Conservation (phyloP, 345 rosid species). For the Pseudoturritis turrita region DNA sequence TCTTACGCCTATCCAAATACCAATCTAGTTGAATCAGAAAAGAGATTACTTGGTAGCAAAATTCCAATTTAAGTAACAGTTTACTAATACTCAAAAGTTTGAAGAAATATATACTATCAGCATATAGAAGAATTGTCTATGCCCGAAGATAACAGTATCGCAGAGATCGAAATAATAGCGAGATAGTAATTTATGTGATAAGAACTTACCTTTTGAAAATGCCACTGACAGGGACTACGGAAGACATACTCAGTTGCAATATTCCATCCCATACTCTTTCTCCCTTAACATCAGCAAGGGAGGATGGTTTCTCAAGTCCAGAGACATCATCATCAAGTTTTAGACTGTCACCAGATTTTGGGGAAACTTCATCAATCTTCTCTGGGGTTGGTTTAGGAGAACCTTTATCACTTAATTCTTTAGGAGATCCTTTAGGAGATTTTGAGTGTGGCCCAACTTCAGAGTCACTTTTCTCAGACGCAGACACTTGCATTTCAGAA, state of each 20-base stretch:
- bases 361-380: constrained; percentile 16
- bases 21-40: not conserved
- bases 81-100: not conserved
- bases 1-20: not conserved
- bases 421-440: constrained; percentile 35
- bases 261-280: constrained; percentile 81
- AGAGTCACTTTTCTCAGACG: constrained; percentile 40
- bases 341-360: not conserved
- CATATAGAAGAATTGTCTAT: not conserved
- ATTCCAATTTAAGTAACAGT: not conserved
- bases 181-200: not conserved
- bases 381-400: constrained; percentile 6
- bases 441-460: constrained; percentile 24
- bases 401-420: constrained; percentile 24
- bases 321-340: constrained; percentile 22
- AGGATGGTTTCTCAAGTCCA: constrained; percentile 20
- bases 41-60: not conserved
- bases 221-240: constrained; percentile 49
- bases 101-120: not conserved
- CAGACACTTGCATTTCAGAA: constrained; percentile 30
- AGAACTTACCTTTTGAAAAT: constrained; percentile 66
- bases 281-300: constrained; percentile 30
- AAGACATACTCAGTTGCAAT: constrained; percentile 61
- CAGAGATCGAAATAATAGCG: not conserved
- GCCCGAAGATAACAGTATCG: not conserved